Conservation (phyloP, 23 red algal genomes). For the Gracilaria vermiculophylla region DNA sequence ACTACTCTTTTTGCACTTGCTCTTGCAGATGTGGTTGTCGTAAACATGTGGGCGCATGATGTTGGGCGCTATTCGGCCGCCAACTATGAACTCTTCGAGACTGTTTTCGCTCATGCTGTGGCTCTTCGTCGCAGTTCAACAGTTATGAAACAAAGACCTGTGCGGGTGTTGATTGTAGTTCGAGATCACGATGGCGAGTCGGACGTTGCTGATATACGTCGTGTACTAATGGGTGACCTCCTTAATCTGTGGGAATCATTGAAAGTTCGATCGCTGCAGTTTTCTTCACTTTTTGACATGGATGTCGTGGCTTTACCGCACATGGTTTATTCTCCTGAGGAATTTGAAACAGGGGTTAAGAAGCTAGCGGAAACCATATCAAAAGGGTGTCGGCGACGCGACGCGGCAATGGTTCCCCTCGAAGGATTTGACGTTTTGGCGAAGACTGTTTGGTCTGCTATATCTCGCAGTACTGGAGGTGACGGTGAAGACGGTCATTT, state of each 20-base stretch:
- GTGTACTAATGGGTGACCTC: conserved; percentile 75
- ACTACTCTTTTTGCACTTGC: conserved; percentile 84
- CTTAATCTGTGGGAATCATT: conserved; percentile 64
- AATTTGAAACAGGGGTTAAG: conserved; percentile 36
- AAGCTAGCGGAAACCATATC: conserved; percentile 37
- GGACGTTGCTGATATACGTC: conserved; percentile 57
- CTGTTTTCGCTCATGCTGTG: conserved; percentile 76
- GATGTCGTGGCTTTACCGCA: conserved; percentile 69
- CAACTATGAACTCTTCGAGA: conserved; percentile 85
- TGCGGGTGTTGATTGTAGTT: conserved; percentile 76
- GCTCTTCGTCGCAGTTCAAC: conserved; percentile 25
- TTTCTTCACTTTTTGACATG: conserved; percentile 64
- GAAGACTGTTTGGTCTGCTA: conserved; percentile 41
- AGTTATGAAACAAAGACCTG: conserved; percentile 14
- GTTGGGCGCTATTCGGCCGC: conserved; percentile 86
- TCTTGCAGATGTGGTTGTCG: conserved; percentile 76
- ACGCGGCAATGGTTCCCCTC: conserved; percentile 42
- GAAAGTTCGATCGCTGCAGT: not conserved
- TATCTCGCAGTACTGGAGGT: conserved; percentile 53
- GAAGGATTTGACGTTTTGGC: conserved; percentile 57
- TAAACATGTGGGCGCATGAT: conserved; percentile 98
- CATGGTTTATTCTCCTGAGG: conserved; percentile 57
- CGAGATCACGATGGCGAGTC: conserved; percentile 78
- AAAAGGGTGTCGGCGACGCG: not conserved
- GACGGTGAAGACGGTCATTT: conserved; percentile 44